Evolutionary conservation across 768 basidiomycete genomes (phyloP), one percentile per base, ranked within the genome.

Genomic region (Heimioporus sp.): DNA sequence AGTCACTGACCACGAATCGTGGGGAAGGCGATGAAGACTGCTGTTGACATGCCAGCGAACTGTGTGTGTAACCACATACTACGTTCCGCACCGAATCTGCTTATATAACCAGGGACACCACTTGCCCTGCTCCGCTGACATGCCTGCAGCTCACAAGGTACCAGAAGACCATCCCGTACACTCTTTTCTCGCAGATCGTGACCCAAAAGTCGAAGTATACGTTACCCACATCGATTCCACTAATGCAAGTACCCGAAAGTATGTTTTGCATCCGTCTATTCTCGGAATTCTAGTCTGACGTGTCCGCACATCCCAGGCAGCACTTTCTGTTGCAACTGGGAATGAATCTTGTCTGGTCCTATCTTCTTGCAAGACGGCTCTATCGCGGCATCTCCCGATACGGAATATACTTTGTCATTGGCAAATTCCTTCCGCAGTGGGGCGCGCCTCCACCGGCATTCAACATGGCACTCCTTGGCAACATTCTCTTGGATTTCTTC

Each of bases 221-320:
- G 61, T 68, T 31, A 70, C 66, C 21, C 67, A 68, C 19, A 43
- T 66, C 30, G 63, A 70, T 39, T 41, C 60, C 20, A 32, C 54
- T 36, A 52, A 57, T 50, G 49, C 28, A 32, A 55, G 48, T 28
- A 49, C 53, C 32, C 54, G 63, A 49, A 68, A 57, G 67, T 70
- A 53, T 46, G 68, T 55, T n/a, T 5, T 37, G 1, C 38, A 10
- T 32, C 35, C 7, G 1, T 44, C 12, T 39, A 9, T 17, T 9
- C 16, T 39, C 38, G 19, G 15, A 10, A 28, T 41, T 34, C 31
- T 34, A 5, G 19, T 31, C 38, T 65, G 43, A 64, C 46, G 46
- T 57, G 54, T 42, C 51, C 16, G n/a, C 32, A 19, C 24, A 9
- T 37, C 36, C 0, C 32, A 68, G 67, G 49, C 52, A 19, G 2